phyloP scores from a whole-genome alignment of 345 rosid species.

The sweet orange (Citrus sinensis) region DNA sequence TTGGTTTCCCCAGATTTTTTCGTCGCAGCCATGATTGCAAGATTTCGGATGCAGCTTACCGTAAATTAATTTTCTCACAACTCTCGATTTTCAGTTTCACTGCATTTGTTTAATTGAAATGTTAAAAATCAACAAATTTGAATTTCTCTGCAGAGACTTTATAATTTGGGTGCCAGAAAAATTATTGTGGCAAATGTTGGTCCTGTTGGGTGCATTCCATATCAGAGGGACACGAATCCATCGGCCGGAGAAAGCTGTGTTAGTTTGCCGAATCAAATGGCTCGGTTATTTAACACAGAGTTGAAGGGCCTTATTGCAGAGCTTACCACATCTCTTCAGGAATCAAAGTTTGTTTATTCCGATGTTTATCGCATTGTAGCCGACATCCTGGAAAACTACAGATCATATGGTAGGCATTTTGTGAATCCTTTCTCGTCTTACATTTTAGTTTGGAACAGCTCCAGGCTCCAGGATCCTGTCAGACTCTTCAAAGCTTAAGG shows the following conservation, averaged over 20 bases:
- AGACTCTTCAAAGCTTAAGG: too few species aligned
- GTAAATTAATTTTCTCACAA: slow-evolving; percentile 26
- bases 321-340: slow-evolving; percentile 36
- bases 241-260: slow-evolving; percentile 42
- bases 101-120: not conserved
- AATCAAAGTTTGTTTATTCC: slow-evolving; percentile 51
- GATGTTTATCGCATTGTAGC: slow-evolving; percentile 49
- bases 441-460: not conserved
- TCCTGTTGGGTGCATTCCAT: slow-evolving; percentile 86
- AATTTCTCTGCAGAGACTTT: slow-evolving; percentile 47
- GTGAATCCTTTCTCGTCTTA: not conserved
- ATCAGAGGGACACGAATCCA: slow-evolving; percentile 49
- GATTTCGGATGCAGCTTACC: slow-evolving; percentile 54
- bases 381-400: slow-evolving; percentile 51
- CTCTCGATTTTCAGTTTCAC: not conserved
- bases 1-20: slow-evolving; percentile 50
- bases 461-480: not conserved
- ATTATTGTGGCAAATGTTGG: slow-evolving; percentile 63
- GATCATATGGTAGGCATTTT: slow-evolving; percentile 40
- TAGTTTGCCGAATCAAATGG: slow-evolving; percentile 53
- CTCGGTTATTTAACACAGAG: slow-evolving; percentile 47
- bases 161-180: slow-evolving; percentile 62
- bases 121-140: not conserved
- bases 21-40: slow-evolving; percentile 46
- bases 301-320: slow-evolving; percentile 41